phyloP scores from a whole-genome alignment of 2,329 filamentous ascomycete genomes.

The Lecanicillium sp. region DNA sequence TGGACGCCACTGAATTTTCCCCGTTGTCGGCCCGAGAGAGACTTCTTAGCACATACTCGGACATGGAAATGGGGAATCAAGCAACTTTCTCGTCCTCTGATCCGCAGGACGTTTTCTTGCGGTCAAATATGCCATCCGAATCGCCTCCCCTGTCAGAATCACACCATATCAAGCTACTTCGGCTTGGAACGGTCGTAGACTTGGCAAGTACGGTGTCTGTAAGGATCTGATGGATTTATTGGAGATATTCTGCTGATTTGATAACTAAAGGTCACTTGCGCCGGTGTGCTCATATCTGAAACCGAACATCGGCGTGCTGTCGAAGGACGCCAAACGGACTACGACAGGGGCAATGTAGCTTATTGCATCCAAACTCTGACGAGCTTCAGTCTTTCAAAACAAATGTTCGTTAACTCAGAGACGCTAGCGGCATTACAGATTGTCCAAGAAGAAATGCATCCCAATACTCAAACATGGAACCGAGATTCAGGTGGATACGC shows the following conservation, averaged over 20 bases:
- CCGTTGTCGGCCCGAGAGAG: too few species aligned
- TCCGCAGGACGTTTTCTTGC: too few species aligned
- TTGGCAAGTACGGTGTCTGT: slow-evolving; percentile 1
- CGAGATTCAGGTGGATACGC: background rate
- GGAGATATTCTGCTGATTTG: too few species aligned
- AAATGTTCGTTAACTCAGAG: slow-evolving; percentile 75
- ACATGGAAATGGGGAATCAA: too few species aligned
- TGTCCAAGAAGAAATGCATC: slow-evolving; percentile 72
- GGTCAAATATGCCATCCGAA: too few species aligned
- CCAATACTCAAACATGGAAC: slow-evolving; percentile 70
- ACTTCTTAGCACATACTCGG: too few species aligned
- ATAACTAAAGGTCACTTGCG: slow-evolving; percentile 61
- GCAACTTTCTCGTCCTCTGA: too few species aligned
- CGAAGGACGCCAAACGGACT: slow-evolving; percentile 53
- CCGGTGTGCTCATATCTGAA: slow-evolving; percentile 76
- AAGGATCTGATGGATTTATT: background rate
- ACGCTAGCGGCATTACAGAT: slow-evolving; percentile 79
- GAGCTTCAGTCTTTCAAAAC: slow-evolving; percentile 61
- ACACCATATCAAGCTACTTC: too few species aligned
- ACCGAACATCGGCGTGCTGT: slow-evolving; percentile 54
- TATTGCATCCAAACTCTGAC: slow-evolving; percentile 58
- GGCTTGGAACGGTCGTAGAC: background rate
- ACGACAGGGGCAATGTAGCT: slow-evolving; percentile 36
- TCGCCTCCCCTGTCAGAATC: too few species aligned
- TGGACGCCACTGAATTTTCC: too few species aligned